These are phyloP conservation scores for Euclidium syriacum DNA, from an alignment of 345 rosid genomes.

Conservation along the genomic window DNA sequence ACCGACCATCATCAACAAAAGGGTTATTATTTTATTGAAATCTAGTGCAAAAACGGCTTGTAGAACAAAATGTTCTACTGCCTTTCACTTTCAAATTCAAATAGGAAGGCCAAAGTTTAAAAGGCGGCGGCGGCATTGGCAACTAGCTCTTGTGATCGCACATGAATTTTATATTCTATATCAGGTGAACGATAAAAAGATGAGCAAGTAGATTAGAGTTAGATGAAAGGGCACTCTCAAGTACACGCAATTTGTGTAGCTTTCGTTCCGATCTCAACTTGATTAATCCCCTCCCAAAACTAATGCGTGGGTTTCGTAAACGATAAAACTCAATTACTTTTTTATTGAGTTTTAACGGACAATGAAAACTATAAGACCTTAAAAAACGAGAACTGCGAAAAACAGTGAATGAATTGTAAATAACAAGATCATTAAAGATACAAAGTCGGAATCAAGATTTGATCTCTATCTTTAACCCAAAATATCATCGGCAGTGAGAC, in stretches of 20 bases:
- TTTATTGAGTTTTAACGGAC: no score
- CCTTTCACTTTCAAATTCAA: slow-evolving; percentile 25
- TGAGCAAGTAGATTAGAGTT: slow-evolving; percentile 29
- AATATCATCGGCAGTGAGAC: no score
- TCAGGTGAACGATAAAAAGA: slow-evolving; percentile 8
- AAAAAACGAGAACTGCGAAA: no score
- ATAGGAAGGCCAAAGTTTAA: slow-evolving; percentile 29
- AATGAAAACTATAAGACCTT: no score
- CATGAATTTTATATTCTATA: slow-evolving; percentile 10
- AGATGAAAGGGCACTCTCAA: slow-evolving; percentile 36
- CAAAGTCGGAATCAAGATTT: no score
- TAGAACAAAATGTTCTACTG: slow-evolving; percentile 14
- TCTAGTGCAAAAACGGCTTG: slow-evolving; percentile 10
- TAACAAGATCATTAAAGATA: no score
- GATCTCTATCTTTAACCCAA: no score
- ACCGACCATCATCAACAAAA: no score
- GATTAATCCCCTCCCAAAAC: background rate
- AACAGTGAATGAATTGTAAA: no score
- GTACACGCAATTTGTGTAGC: background rate
- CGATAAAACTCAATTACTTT: background rate
- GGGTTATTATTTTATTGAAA: slow-evolving; percentile 5
- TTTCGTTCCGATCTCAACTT: slow-evolving; percentile 1
- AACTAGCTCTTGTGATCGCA: slow-evolving; percentile 10
- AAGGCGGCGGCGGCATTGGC: slow-evolving; percentile 34
- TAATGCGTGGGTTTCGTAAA: background rate